phyloP scores from a whole-genome alignment of 2,329 filamentous ascomycete species.

The Pestalotiopsis sp. region DNA sequence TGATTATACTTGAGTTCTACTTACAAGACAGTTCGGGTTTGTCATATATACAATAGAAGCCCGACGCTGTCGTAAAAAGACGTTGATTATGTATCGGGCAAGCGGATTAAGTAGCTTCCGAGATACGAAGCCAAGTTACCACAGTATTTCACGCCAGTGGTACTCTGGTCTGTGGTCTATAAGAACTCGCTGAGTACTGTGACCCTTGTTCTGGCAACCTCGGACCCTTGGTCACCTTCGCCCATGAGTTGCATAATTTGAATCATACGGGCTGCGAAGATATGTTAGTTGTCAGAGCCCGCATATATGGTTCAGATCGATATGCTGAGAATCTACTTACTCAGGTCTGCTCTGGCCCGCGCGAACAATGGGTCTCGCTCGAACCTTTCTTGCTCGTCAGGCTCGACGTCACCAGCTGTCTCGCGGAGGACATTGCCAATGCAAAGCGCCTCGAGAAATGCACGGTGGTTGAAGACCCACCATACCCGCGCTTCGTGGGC shows the following conservation, averaged over 20 bases:
- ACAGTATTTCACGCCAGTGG: not conserved
- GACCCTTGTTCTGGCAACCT: conserved; percentile 62
- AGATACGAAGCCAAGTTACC: not conserved
- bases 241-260: conserved; percentile 65
- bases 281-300: conserved; percentile 14
- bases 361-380: conserved; percentile 60
- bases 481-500: conserved; percentile 75
- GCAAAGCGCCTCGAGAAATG: conserved; percentile 76
- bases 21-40: not conserved
- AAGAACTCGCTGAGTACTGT: conserved; percentile 61
- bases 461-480: conserved; percentile 85
- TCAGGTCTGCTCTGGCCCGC: conserved; percentile 63
- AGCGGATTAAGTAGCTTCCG: not conserved
- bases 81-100: no score
- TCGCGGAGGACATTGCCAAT: conserved; percentile 65
- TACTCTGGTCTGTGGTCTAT: conserved; percentile 11
- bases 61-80: not conserved
- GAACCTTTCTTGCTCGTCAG: conserved; percentile 42
- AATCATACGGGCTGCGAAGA: conserved; percentile 58
- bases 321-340: conserved; percentile 43
- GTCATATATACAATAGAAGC: not conserved
- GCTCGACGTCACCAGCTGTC: conserved; percentile 47
- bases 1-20: not conserved
- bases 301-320: not conserved
- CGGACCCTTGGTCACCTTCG: conserved; percentile 56